A percentile compares a stretch with the other conserved stretches of the same genome.
Conservation (phyloP, 768 basidiomycete species). For the Psilocybe tampanensis region DNA sequence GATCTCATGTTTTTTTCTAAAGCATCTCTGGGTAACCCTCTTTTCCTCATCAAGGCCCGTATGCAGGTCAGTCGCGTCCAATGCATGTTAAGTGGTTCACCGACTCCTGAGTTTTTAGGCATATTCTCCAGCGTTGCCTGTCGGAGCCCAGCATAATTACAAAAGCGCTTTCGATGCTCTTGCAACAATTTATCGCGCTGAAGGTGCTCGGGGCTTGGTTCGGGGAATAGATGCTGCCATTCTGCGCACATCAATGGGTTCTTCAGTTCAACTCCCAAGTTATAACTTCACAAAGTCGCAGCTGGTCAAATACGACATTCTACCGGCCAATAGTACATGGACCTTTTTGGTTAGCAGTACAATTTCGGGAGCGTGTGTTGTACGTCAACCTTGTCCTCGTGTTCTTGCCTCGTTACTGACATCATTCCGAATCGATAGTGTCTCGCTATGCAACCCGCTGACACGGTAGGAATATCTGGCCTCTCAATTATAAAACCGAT, state of each 20-base stretch:
- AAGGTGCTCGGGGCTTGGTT: slow-evolving; percentile 78
- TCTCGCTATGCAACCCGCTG: slow-evolving; percentile 92
- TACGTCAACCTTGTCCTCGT: slow-evolving; percentile 44
- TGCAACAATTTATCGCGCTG: slow-evolving; percentile 73
- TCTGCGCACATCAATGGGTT: slow-evolving; percentile 93
- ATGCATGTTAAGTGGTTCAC: neutral
- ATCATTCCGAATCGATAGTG: slow-evolving; percentile 47
- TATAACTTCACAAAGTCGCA: slow-evolving; percentile 93
- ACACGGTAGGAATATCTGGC: slow-evolving; percentile 52
- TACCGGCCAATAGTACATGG: slow-evolving; percentile 78
- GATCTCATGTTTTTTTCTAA: slow-evolving; percentile 2
- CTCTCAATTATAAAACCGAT: neutral
- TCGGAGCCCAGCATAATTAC: slow-evolving; percentile 94
- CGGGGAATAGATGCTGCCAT: slow-evolving; percentile 95
- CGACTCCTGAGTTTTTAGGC: slow-evolving; percentile 49
- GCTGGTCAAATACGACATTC: slow-evolving; percentile 65
- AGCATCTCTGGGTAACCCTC: slow-evolving; percentile 84
- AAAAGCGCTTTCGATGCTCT: slow-evolving; percentile 83
- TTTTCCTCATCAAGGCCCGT: slow-evolving; percentile 95
- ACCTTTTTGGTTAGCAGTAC: slow-evolving; percentile 88
- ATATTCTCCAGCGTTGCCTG: slow-evolving; percentile 91
- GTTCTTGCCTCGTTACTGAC: neutral
- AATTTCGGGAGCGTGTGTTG: slow-evolving; percentile 90
- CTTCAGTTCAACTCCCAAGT: slow-evolving; percentile 92
- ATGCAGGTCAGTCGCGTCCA: slow-evolving; percentile 77